phyloP scores from a whole-genome alignment of 2,329 filamentous ascomycete species.

The Talaromyces sp. region DNA sequence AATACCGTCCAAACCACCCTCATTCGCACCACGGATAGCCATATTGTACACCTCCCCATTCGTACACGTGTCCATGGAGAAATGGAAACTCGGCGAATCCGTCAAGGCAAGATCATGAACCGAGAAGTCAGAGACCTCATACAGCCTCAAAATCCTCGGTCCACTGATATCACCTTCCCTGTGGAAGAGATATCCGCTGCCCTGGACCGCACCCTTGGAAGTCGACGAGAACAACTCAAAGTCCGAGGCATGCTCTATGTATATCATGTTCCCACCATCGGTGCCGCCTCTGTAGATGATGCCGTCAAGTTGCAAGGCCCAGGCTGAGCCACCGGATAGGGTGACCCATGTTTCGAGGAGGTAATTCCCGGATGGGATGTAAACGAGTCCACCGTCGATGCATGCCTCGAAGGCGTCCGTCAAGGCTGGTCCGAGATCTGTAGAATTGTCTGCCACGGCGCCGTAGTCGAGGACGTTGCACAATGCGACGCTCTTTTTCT shows the following conservation, averaged over 20 bases:
- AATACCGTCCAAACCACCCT: not conserved
- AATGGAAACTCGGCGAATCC: not conserved
- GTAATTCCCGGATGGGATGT: not conserved
- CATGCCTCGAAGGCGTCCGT: not conserved
- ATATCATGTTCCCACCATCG: not conserved
- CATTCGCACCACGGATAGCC: not conserved
- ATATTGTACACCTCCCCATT: not conserved
- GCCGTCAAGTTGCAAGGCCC: not conserved
- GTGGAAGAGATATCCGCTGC: not conserved
- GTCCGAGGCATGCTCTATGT: not conserved
- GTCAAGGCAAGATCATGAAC: not conserved
- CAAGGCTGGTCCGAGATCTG: not conserved
- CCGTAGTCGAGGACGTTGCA: not conserved
- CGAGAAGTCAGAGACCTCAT: not conserved
- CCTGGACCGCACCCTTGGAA: not conserved
- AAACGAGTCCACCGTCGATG: not conserved
- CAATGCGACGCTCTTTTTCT: slow-evolving; percentile 46
- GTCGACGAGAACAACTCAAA: not conserved
- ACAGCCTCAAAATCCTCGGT: not conserved
- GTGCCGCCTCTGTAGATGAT: not conserved
- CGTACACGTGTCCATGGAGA: not conserved
- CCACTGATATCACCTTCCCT: not conserved
- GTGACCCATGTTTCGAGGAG: not conserved
- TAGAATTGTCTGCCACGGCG: not conserved
- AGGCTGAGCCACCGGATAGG: not conserved